phyloP scores from a whole-genome alignment of 768 basidiomycete species.

The Leccinum boreale region DNA sequence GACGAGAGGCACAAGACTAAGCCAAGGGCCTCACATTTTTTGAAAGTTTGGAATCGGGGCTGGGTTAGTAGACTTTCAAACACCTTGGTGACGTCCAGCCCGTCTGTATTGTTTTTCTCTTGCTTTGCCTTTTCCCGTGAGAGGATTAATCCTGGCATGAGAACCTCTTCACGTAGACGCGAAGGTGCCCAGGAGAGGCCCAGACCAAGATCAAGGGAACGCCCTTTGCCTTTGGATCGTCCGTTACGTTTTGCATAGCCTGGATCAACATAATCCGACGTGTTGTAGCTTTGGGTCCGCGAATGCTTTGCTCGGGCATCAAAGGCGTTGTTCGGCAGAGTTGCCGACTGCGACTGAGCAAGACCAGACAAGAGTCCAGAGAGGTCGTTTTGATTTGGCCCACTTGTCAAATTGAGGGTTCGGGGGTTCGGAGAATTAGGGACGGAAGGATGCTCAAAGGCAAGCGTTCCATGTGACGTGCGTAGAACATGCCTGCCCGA shows the following conservation, averaged over 20 bases:
- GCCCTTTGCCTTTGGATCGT: conserved; percentile 49
- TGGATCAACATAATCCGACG: conserved; percentile 20
- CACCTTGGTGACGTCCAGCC: conserved; percentile 34
- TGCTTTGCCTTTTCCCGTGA: conserved; percentile 28
- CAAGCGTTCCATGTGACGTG: conserved; percentile 56
- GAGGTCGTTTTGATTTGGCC: conserved; percentile 5
- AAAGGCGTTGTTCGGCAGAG: conserved; percentile 30
- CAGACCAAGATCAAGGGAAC: conserved; percentile 67
- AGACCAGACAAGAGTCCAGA: conserved; percentile 6
- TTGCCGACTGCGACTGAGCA: conserved; percentile 9
- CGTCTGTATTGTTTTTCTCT: conserved; percentile 16
- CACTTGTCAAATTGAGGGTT: conserved; percentile 17
- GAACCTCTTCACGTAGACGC: conserved; percentile 62
- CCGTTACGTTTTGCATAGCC: conserved; percentile 11
- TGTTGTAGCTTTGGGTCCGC: conserved; percentile 24
- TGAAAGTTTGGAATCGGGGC: conserved; percentile 42
- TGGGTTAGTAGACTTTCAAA: conserved; percentile 37
- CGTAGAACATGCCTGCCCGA: conserved; percentile 40
- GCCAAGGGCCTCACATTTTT: conserved; percentile 53
- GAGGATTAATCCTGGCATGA: conserved; percentile 42
- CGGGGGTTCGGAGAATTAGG: conserved; percentile 34
- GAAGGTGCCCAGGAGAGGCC: conserved; percentile 73
- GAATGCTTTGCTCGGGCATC: conserved; percentile 29
- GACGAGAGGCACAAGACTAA: background rate
- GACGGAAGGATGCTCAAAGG: conserved; percentile 65